phyloP scores from a whole-genome alignment of 78 protist genomes.

The Pigoraptor vietnamica region DNA sequence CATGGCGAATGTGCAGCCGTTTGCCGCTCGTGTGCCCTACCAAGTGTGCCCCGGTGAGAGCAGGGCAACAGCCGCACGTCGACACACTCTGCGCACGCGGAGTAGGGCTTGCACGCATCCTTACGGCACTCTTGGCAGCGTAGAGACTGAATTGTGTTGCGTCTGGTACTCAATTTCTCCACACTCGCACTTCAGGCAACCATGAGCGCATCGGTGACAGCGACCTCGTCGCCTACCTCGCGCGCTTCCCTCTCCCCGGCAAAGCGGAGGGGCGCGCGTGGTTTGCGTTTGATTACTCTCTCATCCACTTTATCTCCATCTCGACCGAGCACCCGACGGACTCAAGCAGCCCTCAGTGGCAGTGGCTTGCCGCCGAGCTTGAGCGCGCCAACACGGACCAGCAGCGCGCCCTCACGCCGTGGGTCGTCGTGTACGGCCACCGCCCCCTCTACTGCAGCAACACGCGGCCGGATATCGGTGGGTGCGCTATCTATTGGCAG shows the following conservation, averaged over 20 bases:
- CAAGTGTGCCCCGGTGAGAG: conserved; percentile 11
- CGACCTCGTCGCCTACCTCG: not conserved
- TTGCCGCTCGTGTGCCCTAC: conserved; percentile 26
- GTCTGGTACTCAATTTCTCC: too few relatives aligned
- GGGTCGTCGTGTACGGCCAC: not conserved
- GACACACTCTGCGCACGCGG: too few relatives aligned
- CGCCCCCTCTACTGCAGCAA: conserved; percentile 6
- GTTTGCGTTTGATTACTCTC: not conserved
- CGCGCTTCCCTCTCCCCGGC: not conserved
- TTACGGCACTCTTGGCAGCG: too few relatives aligned
- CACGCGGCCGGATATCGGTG: not conserved
- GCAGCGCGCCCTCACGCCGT: not conserved
- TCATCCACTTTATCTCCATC: not conserved
- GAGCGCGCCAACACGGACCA: not conserved
- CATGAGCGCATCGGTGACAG: not conserved
- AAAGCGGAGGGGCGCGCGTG: not conserved
- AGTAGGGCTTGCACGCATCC: too few relatives aligned
- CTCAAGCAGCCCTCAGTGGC: not conserved
- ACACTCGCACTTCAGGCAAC: not conserved
- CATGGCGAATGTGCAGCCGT: conserved; percentile 14
- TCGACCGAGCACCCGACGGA: not conserved
- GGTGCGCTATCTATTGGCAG: not conserved
- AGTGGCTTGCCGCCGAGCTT: not conserved
- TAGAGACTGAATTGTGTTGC: too few relatives aligned
- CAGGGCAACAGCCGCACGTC: not conserved